Evolutionary conservation across 2,329 filamentous ascomycete genomes (phyloP).

Genomic region (Calonectria pseudoreteaudii): DNA sequence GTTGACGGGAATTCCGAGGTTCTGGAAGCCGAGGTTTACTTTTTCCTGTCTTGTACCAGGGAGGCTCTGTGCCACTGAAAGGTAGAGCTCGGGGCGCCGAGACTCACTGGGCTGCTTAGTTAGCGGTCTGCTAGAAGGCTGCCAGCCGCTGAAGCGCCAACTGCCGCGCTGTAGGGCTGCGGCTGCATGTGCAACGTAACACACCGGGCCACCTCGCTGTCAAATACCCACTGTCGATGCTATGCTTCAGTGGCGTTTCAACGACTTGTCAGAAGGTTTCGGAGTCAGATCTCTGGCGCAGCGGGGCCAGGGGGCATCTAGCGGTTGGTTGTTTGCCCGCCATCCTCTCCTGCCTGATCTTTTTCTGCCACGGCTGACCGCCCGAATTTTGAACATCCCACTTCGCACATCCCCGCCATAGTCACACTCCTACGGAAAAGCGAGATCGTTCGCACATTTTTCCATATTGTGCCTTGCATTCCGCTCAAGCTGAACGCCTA

Average conservation of each 20-base stretch:
- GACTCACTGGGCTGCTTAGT: neutral
- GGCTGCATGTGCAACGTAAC: slow-evolving; percentile 1
- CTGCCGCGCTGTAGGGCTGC: slow-evolving; percentile 7
- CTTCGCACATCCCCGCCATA: slow-evolving; percentile 26
- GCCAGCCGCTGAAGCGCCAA: slow-evolving; percentile 5
- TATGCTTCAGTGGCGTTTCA: slow-evolving; percentile 11
- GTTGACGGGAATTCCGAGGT: slow-evolving; percentile 29
- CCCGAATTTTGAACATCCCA: slow-evolving; percentile 40
- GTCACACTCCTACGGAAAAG: slow-evolving; percentile 15
- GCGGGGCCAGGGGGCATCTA: neutral
- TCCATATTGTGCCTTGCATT: neutral
- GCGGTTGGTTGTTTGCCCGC: neutral
- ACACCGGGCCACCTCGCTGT: neutral
- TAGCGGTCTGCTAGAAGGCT: neutral
- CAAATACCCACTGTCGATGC: neutral
- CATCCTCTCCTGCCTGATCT: neutral
- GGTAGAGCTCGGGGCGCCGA: slow-evolving; percentile 2
- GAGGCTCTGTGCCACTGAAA: slow-evolving; percentile 2
- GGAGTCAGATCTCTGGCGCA: slow-evolving; percentile 1
- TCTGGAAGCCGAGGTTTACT: slow-evolving; percentile 39
- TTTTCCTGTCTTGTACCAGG: neutral
- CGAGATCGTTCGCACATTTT: slow-evolving; percentile 11
- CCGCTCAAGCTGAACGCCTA: neutral
- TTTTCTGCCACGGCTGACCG: slow-evolving; percentile 47
- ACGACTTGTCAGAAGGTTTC: slow-evolving; percentile 9